Evolutionary conservation across 192 early-diverging fungal species (phyloP), one percentile per base, ranked within the genome.

Genomic region (Lunasporangiospora selenospora): DNA sequence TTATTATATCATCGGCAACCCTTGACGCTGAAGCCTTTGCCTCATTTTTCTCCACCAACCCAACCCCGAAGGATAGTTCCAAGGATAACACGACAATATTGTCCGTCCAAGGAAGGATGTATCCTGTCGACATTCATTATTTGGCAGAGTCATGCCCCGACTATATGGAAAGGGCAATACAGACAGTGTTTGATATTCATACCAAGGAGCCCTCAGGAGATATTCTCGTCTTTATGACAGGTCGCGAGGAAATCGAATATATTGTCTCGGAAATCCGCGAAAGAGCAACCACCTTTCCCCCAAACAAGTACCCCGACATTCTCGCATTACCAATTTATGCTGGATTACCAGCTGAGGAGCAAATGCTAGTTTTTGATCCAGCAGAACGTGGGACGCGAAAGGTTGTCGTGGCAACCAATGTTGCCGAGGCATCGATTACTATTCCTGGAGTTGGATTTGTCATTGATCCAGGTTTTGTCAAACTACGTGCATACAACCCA

Each of bases 341-440:
- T 21, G 91, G 90, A 6, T 56, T 93, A 30, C 55, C 84, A 12
- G 42, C 80, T n/a, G 85, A 90, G 39, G 85, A 91, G 34, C 90
- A 90, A 76, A 38, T 81, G 47, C 69, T 65, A 19, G 84, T 89
- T 4, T 92, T 93, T 71, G 83, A 90, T 39, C 77, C 86, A 0
- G 62, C 81, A 3, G 66, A 81, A 2, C 34, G 51, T 1, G 79
- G 83, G 8, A 81, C 78, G 4, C 83, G 97, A 10, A 97, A 96
- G 62, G 88, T 97, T 0, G 81, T 99, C 0, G 86, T 99, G 2
- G 83, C 97, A 0, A 96, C 95, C 11, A 96, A 96, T 51, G 86
- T 95, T 29, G 95, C 94, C 3, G 95, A 97, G 60, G 91, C 92
- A 4, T 89, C 88, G 3, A 79, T 93, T 5, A 92, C 91, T 0